Conservation (phyloP, 306 rosid species). For the Ceratonia siliqua region DNA sequence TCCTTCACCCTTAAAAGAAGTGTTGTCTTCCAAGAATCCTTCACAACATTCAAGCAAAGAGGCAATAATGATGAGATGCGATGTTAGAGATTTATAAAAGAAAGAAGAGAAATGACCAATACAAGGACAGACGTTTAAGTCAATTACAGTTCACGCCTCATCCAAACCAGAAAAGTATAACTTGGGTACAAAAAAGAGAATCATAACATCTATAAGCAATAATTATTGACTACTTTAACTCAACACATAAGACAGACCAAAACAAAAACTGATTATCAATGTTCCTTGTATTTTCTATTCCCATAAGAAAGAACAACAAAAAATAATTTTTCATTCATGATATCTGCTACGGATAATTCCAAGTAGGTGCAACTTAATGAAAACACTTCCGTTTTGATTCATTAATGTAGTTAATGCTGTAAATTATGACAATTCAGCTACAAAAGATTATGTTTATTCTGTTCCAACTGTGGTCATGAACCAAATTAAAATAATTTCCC, state of each 20-base stretch:
- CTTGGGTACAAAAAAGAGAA: neutral
- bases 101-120: constrained; percentile 4
- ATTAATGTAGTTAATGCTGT: too few species aligned
- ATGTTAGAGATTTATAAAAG: neutral
- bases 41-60: constrained; percentile 22
- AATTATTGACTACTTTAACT: neutral
- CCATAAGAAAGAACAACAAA: neutral
- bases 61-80: neutral
- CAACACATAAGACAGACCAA: neutral
- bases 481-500: neutral
- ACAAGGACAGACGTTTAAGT: neutral
- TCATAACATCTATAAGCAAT: neutral
- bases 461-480: neutral
- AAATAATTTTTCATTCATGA: neutral
- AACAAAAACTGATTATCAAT: neutral
- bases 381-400: neutral
- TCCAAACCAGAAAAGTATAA: neutral
- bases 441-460: neutral
- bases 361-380: neutral
- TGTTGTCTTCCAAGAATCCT: constrained; percentile 97
- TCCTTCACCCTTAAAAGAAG: constrained; percentile 97
- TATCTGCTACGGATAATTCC: neutral
- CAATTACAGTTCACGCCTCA: neutral
- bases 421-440: constrained; percentile 6
- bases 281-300: neutral